phyloP scores from a whole-genome alignment of 2,329 filamentous ascomycete species.

The Bipolaris victoriae region DNA sequence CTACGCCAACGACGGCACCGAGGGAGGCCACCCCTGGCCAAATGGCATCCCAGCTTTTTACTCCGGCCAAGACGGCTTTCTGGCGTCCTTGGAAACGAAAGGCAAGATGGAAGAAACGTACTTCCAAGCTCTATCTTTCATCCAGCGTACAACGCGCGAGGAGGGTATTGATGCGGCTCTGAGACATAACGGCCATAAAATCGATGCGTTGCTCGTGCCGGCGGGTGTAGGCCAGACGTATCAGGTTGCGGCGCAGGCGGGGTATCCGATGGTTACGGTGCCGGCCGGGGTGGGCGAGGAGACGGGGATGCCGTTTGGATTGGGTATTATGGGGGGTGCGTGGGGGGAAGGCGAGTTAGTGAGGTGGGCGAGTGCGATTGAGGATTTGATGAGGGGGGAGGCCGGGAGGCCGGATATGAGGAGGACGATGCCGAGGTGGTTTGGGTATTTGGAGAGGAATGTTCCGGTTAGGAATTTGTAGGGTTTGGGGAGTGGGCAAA shows the following conservation, averaged over 20 bases:
- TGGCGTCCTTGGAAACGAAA: slow-evolving; percentile 66
- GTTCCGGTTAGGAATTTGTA: slow-evolving; percentile 42
- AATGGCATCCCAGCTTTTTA: slow-evolving; percentile 57
- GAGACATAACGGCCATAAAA: slow-evolving; percentile 47
- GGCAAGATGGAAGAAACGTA: slow-evolving; percentile 71
- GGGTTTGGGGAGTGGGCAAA: not conserved
- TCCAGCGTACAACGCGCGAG: slow-evolving; percentile 63
- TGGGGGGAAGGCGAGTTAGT: slow-evolving; percentile 65
- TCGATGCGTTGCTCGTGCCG: slow-evolving; percentile 72
- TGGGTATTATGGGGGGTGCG: slow-evolving; percentile 62
- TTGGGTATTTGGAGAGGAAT: slow-evolving; percentile 48
- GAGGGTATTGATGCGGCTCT: slow-evolving; percentile 74
- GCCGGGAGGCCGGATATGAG: slow-evolving; percentile 6
- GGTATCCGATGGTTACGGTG: slow-evolving; percentile 74
- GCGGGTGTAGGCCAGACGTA: slow-evolving; percentile 71
- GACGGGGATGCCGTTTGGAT: slow-evolving; percentile 54
- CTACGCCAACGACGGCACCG: slow-evolving; percentile 66
- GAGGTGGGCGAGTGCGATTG: slow-evolving; percentile 61
- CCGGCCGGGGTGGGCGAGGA: slow-evolving; percentile 63
- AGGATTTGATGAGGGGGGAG: slow-evolving; percentile 44
- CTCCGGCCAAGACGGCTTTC: slow-evolving; percentile 74
- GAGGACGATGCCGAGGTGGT: slow-evolving; percentile 25
- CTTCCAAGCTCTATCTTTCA: slow-evolving; percentile 68
- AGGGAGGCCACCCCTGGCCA: slow-evolving; percentile 66
- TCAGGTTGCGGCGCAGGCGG: slow-evolving; percentile 75